phyloP scores from a whole-genome alignment of 2,329 filamentous ascomycete genomes.

The Calonectria ilicicola region DNA sequence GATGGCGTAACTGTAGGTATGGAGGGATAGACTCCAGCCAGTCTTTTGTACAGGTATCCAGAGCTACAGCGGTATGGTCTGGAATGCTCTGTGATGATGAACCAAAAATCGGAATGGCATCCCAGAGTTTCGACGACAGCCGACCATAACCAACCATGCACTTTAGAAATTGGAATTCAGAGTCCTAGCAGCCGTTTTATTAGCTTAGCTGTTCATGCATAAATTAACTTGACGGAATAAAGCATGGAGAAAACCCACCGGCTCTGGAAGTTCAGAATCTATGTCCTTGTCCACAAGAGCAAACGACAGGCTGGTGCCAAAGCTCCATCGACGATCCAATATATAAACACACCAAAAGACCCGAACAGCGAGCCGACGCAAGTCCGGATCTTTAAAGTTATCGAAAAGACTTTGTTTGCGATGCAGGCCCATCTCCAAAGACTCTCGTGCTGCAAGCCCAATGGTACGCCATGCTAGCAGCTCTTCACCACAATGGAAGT shows the following conservation, averaged over 20 bases:
- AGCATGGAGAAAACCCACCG: conserved; percentile 39
- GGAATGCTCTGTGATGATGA: conserved; percentile 48
- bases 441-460: conserved; percentile 58
- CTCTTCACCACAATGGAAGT: conserved; percentile 61
- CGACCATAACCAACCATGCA: conserved; percentile 62
- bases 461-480: conserved; percentile 61
- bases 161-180: conserved; percentile 54
- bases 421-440: conserved; percentile 63
- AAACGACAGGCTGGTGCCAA: conserved; percentile 63
- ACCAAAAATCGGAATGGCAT: conserved; percentile 53
- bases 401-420: conserved; percentile 56
- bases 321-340: conserved; percentile 64
- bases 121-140: conserved; percentile 60
- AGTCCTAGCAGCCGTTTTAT: conserved; percentile 33
- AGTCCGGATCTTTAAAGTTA: conserved; percentile 48
- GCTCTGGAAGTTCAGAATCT: conserved; percentile 59
- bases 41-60: conserved; percentile 57
- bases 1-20: conserved; percentile 52
- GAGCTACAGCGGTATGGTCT: conserved; percentile 51
- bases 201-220: neutral
- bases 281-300: conserved; percentile 61
- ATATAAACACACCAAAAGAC: conserved; percentile 67
- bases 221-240: neutral
- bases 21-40: conserved; percentile 60
- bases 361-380: conserved; percentile 47